Evolutionary conservation across 2,329 filamentous ascomycete species (phyloP), one percentile per base, ranked within the genome.

Genomic region (Pseudocercospora musae): DNA sequence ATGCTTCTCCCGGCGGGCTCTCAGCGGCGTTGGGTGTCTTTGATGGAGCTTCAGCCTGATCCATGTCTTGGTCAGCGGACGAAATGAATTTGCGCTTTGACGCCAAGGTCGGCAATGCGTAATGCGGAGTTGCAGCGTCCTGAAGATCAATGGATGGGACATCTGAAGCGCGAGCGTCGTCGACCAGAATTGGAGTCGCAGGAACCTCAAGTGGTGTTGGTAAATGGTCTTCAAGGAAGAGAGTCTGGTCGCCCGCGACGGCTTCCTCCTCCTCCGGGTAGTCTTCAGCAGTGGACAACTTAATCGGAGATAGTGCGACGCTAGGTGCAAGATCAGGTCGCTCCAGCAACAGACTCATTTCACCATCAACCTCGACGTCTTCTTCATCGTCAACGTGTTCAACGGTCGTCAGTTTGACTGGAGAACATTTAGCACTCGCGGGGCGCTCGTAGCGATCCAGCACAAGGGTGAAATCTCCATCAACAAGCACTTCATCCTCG

Each of bases 11-110:
- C 10, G 20, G 6, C n/a, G 49, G 25, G 20, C 21, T 53, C 13
- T 69, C 71, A 10, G 65, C 64, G 11, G 73, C 73, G 54, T 71
- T 70, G 8, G 73, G 70, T 18, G 72, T 75, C 6, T 55, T 61
- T n/a, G 73, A 72, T 56, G n/a, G 46, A 25, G 23, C 27, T 40
- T 60, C 58, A 10, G 33, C 31, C 4, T 44, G 18, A 8, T 9
- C 29, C 15, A 54, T 21, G 4, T 37, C 29, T 1, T 27, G 29
- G 4, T 40, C 29, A 20, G 52, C 59, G 48, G 73, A 72, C 48
- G 73, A 72, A 15, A 76, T 62, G 9, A 73, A 74, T 57, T 74
- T 74, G 23, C 73, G 72, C 37, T 73, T 67, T 18, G 71, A 74
- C 2, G 74, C 65, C 20, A 73, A 57, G 1, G 73, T 76, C 3